Conservation (phyloP, 352 stramenopile genomes). For the Phytophthora foliorum region DNA sequence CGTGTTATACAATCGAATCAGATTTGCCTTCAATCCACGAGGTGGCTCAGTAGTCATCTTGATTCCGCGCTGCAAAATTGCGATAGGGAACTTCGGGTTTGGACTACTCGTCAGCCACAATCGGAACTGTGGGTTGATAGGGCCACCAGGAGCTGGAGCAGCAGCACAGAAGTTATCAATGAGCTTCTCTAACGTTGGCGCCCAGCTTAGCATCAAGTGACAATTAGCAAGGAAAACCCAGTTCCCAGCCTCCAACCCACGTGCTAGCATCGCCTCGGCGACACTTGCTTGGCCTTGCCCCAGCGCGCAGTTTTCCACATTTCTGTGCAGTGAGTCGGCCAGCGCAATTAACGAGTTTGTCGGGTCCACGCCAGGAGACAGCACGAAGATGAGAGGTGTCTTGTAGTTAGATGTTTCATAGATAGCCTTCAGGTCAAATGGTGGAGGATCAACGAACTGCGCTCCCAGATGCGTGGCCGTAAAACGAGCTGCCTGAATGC, state of each 20-base stretch:
- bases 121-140: conserved; percentile 91
- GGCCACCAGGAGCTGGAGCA: conserved; percentile 35
- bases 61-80: conserved; percentile 94
- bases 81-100: conserved; percentile 96
- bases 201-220: conserved; percentile 97
- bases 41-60: conserved; percentile 98
- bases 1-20: conserved; percentile 96
- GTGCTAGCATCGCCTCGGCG: conserved; percentile 90
- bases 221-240: conserved; percentile 98
- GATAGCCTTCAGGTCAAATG: conserved; percentile 93
- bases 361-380: conserved; percentile 95
- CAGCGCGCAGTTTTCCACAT: conserved; percentile 93
- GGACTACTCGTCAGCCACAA: conserved; percentile 95
- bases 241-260: conserved; percentile 87
- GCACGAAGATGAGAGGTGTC: conserved; percentile 96
- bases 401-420: conserved; percentile 90
- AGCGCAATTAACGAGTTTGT: conserved; percentile 93
- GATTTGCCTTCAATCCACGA: conserved; percentile 92
- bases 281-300: conserved; percentile 95
- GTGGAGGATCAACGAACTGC: conserved; percentile 94
- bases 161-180: conserved; percentile 90
- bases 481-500: conserved; percentile 93
- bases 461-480: conserved; percentile 92
- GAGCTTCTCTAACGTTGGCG: conserved; percentile 95
- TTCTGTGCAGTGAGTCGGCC: conserved; percentile 83